Percentiles rank a stretch among this genome's conserved stretches.
phyloP scores from a whole-genome alignment of 2,329 filamentous ascomycete genomes.

The Colletotrichum sp. region DNA sequence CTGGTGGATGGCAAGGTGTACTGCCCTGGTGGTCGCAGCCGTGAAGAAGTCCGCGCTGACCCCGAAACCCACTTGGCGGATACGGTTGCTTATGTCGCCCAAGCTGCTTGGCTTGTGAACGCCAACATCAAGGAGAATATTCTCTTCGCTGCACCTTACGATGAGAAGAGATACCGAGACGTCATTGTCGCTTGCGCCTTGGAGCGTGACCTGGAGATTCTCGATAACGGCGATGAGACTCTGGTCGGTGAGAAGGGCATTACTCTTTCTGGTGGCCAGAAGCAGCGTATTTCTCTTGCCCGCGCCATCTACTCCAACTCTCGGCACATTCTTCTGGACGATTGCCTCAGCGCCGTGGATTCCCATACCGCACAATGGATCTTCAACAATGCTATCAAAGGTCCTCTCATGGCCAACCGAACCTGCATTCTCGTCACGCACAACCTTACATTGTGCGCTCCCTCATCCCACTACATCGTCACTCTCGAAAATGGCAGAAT shows the following conservation, averaged over 20 bases:
- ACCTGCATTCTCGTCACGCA: constrained; percentile 97
- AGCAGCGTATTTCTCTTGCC: constrained; percentile 96
- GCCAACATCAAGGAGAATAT: constrained; percentile 97
- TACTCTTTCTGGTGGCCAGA: constrained; percentile 94
- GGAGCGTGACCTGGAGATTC: constrained; percentile 88
- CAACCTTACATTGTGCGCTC: constrained; percentile 88
- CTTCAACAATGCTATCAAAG: constrained; percentile 89
- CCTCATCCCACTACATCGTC: constrained; percentile 80
- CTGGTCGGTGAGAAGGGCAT: constrained; percentile 97
- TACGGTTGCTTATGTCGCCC: constrained; percentile 93
- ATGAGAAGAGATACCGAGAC: constrained; percentile 83
- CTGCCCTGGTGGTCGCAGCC: constrained; percentile 83
- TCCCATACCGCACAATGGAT: constrained; percentile 99
- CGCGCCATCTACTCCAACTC: constrained; percentile 96
- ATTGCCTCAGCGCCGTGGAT: constrained; percentile 95
- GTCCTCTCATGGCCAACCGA: constrained; percentile 84
- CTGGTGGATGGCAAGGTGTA: constrained; percentile 80
- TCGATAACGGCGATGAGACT: constrained; percentile 91
- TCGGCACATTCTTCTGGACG: constrained; percentile 87
- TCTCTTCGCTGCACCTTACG: constrained; percentile 80
- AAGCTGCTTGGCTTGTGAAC: constrained; percentile 96
- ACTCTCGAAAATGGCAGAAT: constrained; percentile 88
- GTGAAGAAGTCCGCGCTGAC: constrained; percentile 83
- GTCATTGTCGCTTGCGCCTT: constrained; percentile 92
- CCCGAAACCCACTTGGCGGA: constrained; percentile 87